phyloP scores from a whole-genome alignment of 805 yeast genomes.

The Wickerhamomyces alni region DNA sequence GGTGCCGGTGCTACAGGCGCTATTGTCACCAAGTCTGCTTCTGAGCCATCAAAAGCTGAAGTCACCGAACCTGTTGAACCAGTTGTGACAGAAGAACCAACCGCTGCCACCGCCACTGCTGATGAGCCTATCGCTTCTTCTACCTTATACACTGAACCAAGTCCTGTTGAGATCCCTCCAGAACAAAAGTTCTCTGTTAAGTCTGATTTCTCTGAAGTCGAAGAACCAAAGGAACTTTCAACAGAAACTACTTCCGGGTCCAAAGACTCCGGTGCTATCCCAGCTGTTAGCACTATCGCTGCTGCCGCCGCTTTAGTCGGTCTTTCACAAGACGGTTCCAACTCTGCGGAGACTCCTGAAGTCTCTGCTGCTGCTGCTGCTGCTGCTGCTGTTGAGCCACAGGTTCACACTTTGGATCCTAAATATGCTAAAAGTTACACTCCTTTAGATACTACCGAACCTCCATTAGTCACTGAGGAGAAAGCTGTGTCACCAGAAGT shows the following conservation, averaged over 20 bases:
- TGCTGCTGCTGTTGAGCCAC: background rate
- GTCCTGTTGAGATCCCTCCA: conserved; percentile 16
- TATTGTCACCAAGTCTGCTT: background rate
- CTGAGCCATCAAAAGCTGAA: conserved; percentile 1
- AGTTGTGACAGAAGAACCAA: no score
- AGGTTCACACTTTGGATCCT: conserved; percentile 18
- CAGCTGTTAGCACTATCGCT: background rate
- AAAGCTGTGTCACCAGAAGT: background rate
- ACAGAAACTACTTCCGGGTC: no score
- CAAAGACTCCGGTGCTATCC: no score
- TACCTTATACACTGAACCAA: conserved; percentile 9
- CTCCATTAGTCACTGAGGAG: background rate
- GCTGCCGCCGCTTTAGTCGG: no score
- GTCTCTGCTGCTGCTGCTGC: conserved; percentile 2
- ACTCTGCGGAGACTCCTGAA: conserved; percentile 1
- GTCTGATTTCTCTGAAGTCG: no score
- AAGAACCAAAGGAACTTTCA: no score
- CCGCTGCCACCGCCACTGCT: background rate
- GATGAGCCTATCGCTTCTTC: conserved; percentile 1
- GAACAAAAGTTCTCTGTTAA: conserved; percentile 15
- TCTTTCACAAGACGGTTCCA: background rate
- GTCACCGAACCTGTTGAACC: no score
- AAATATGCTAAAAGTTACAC: background rate
- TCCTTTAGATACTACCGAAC: background rate
- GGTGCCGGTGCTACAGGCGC: conserved; percentile 2